Evolutionary conservation across 768 basidiomycete species (phyloP), one percentile per base, ranked within the genome.

Genomic region (Suillus americanus): DNA sequence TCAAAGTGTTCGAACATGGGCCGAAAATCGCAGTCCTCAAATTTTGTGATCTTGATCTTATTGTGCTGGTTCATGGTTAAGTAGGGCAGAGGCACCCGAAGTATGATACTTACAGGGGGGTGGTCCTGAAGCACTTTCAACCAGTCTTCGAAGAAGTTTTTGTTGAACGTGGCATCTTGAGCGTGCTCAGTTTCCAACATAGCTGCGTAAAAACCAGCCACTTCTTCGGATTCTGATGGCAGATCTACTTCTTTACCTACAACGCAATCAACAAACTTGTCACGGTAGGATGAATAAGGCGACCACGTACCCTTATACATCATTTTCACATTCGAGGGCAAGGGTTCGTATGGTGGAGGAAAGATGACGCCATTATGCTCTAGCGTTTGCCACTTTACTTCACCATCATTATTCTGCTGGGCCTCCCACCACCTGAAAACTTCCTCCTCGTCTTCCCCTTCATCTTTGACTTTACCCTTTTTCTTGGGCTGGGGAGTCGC

Each of bases 81-180:
- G 56, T 25, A 53, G 66, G 60, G n/a, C 30, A 37, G 43, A 14
- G 18, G 60, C 33, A 35, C 64, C 55, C 37, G 63, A 66, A 62
- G 64, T 33, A 43, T 20, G 28, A 12, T 18, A 82, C 93, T 68
- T 73, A 96, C 95, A 20, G 96, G 92, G 69, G 96, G 95, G 74
- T 91, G 77, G 62, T 89, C 83, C 70, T 90, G 87, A 66, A 99
- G 75, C 23, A 97, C 82, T 12, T 79, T 84, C 66, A 86, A 81
- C 85, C 91, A 99, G 74, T 98, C 97, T 0, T 89, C 84, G 75
- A 99, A 99, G 78, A 99, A 99, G 77, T 99, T 99, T 75, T 89
- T 88, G 76, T 92, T 91, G 81, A 99, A 99, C 0, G 82, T 88
- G 16, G 81, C 82, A 74, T 99, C 95, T 77, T 91, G 83, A 7